phyloP scores from a whole-genome alignment of 2,329 filamentous ascomycete genomes.

The Shiraia bambusicola region DNA sequence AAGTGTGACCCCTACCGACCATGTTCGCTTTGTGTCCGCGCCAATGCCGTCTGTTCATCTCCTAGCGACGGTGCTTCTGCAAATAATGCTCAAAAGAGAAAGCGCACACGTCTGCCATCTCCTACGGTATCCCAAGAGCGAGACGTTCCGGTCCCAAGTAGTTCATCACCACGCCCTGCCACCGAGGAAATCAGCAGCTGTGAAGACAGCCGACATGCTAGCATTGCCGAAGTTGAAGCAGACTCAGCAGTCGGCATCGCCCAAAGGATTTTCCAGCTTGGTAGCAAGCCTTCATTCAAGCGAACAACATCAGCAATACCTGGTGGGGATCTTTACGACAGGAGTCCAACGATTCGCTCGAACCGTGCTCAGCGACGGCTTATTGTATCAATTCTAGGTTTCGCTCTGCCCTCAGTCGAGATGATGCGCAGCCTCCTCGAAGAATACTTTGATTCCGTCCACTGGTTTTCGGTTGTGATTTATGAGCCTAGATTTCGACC shows the following conservation, averaged over 20 bases:
- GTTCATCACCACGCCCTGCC: neutral
- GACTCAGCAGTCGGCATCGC: conserved; percentile 43
- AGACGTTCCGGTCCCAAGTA: neutral
- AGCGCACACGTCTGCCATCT: conserved; percentile 5
- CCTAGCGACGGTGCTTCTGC: neutral
- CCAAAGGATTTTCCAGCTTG: conserved; percentile 3
- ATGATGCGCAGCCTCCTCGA: conserved; percentile 40
- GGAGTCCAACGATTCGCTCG: conserved; percentile 3
- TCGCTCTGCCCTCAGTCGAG: conserved; percentile 30
- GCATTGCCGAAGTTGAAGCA: conserved; percentile 18
- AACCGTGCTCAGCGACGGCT: conserved; percentile 20
- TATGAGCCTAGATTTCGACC: conserved; percentile 46
- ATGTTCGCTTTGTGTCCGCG: conserved; percentile 38
- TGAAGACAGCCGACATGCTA: conserved; percentile 4
- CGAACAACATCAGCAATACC: conserved; percentile 42
- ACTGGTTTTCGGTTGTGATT: conserved; percentile 50
- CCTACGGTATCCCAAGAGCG: conserved; percentile 8
- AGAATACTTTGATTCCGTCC: conserved; percentile 46
- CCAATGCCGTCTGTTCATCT: conserved; percentile 20
- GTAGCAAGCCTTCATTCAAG: conserved; percentile 24
- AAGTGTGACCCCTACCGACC: conserved; percentile 40
- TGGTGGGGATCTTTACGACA: conserved; percentile 21
- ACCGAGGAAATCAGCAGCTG: neutral
- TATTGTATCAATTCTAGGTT: conserved; percentile 14
- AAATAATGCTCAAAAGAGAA: conserved; percentile 7